Evolutionary conservation across 2,329 filamentous ascomycete species (phyloP).

Genomic region (Verticillium nonalfalfae): DNA sequence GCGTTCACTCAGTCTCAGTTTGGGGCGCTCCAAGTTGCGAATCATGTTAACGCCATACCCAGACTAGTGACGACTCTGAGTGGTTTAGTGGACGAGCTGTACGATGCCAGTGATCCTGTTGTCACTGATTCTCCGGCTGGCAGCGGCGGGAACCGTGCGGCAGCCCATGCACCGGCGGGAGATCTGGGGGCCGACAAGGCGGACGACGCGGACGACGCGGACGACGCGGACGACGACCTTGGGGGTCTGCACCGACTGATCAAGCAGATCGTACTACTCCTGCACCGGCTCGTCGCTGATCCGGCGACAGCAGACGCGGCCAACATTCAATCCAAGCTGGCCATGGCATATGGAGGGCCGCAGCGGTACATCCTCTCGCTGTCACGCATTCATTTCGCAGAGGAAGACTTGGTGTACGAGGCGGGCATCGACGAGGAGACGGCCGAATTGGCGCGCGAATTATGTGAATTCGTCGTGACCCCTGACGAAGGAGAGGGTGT

Average conservation of each 20-base stretch:
- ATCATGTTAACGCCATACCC: slow-evolving; percentile 64
- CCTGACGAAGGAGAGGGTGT: slow-evolving; percentile 56
- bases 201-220: neutral
- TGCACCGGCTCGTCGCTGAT: slow-evolving; percentile 47
- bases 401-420: slow-evolving; percentile 73
- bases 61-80: slow-evolving; percentile 62
- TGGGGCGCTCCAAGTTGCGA: slow-evolving; percentile 59
- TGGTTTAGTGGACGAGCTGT: slow-evolving; percentile 66
- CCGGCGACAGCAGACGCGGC: slow-evolving; percentile 34
- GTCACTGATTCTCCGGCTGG: slow-evolving; percentile 1
- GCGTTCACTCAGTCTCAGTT: slow-evolving; percentile 57
- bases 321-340: slow-evolving; percentile 67
- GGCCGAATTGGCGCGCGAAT: slow-evolving; percentile 71
- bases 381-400: slow-evolving; percentile 76
- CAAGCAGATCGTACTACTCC: slow-evolving; percentile 38
- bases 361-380: slow-evolving; percentile 80
- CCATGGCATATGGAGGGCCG: slow-evolving; percentile 61
- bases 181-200: neutral
- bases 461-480: slow-evolving; percentile 75
- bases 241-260: slow-evolving; percentile 36
- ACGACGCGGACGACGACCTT: slow-evolving; percentile 4
- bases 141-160: neutral
- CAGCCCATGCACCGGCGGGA: neutral
- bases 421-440: slow-evolving; percentile 70
- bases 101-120: slow-evolving; percentile 33